Percentiles rank a stretch among this genome's conserved stretches.
phyloP scores from a whole-genome alignment of 164 flowering plant genomes.

The Tinospora cordifolia region DNA sequence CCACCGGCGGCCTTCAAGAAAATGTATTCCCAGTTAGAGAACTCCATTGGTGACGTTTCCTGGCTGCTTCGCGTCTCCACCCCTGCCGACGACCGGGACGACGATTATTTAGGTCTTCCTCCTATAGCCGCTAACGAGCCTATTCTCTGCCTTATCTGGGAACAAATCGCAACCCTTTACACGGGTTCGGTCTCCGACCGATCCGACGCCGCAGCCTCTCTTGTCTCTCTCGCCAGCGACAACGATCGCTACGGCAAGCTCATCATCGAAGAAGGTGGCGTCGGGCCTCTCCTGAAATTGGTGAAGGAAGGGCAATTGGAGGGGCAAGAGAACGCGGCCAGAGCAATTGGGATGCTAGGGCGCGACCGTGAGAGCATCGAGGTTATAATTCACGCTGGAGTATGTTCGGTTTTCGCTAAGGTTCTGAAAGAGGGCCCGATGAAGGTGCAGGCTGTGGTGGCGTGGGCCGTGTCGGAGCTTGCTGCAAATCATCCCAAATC shows the following conservation, averaged over 20 bases:
- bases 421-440: slow-evolving; percentile 72
- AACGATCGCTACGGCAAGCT: slow-evolving; percentile 68
- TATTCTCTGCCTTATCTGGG: slow-evolving; percentile 82
- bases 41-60: slow-evolving; percentile 74
- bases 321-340: slow-evolving; percentile 75
- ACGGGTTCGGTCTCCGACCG: slow-evolving; percentile 49
- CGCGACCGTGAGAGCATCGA: slow-evolving; percentile 81
- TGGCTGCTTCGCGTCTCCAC: slow-evolving; percentile 88
- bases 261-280: slow-evolving; percentile 82
- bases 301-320: slow-evolving; percentile 63
- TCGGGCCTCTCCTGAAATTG: slow-evolving; percentile 52
- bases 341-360: slow-evolving; percentile 65
- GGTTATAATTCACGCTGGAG: slow-evolving; percentile 61
- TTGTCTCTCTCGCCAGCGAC: slow-evolving; percentile 72
- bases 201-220: slow-evolving; percentile 69
- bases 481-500: slow-evolving; percentile 62
- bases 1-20: slow-evolving; percentile 70
- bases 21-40: slow-evolving; percentile 54
- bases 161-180: slow-evolving; percentile 62
- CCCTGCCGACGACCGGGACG: slow-evolving; percentile 42
- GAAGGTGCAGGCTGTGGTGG: slow-evolving; percentile 70
- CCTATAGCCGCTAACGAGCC: slow-evolving; percentile 91
- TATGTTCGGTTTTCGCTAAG: slow-evolving; percentile 67
- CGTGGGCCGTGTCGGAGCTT: slow-evolving; percentile 78
- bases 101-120: slow-evolving; percentile 71